phyloP scores from a whole-genome alignment of 257 asterid species.

The Solanum ossicruentum region DNA sequence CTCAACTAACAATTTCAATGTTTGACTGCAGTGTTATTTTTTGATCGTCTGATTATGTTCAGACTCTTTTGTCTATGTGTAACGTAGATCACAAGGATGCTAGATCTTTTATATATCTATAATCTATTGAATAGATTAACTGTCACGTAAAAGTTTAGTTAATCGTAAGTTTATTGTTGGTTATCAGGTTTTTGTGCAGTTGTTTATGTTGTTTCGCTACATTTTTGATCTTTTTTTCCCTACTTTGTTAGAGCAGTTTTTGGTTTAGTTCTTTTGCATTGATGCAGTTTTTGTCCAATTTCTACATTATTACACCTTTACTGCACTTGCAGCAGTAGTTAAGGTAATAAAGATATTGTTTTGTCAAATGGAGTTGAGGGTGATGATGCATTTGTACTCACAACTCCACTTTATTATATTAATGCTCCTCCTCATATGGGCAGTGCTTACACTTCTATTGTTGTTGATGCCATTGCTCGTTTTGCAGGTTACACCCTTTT shows the following conservation, averaged over 20 bases:
- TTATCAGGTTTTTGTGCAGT: too few species aligned
- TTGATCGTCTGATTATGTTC: too few species aligned
- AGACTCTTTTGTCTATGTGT: too few species aligned
- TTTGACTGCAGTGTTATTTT: neutral
- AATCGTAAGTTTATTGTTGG: neutral
- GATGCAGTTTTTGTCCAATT: too few species aligned
- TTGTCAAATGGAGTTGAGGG: neutral
- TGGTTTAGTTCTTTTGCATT: too few species aligned
- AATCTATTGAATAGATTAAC: neutral
- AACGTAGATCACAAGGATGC: neutral
- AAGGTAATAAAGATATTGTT: conserved; percentile 22
- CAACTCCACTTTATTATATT: conserved; percentile 94
- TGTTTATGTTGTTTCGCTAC: too few species aligned
- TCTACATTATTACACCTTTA: neutral
- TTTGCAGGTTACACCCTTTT: conserved; percentile 48
- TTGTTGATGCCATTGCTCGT: conserved; percentile 86
- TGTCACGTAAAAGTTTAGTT: too few species aligned
- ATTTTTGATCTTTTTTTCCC: too few species aligned
- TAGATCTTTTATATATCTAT: too few species aligned
- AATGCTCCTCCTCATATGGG: conserved; percentile 99
- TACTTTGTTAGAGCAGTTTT: too few species aligned
- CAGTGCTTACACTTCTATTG: conserved; percentile 91
- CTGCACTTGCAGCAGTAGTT: conserved; percentile 34
- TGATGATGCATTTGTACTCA: conserved; percentile 25
- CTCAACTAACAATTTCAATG: too few species aligned